Evolutionary conservation across 768 basidiomycete species (phyloP).

Genomic region (Clitopilus passeckerianus): DNA sequence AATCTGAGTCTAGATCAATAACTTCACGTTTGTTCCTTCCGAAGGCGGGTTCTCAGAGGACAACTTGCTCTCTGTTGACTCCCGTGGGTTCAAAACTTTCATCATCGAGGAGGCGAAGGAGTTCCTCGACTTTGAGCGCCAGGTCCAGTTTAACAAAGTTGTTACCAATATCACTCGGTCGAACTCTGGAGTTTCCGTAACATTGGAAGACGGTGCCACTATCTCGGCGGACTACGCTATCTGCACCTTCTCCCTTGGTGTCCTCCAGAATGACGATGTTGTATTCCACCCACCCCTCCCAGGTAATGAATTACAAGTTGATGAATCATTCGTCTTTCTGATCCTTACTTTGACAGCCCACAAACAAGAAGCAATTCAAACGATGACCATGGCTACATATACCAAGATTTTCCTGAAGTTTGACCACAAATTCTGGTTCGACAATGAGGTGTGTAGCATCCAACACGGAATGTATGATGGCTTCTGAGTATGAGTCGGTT

Average conservation of each 20-base stretch:
- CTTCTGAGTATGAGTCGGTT: no score
- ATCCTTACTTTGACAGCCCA: slow-evolving; percentile 22
- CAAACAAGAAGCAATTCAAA: slow-evolving; percentile 62
- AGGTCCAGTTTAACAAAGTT: slow-evolving; percentile 40
- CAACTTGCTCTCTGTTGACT: slow-evolving; percentile 53
- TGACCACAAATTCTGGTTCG: slow-evolving; percentile 51
- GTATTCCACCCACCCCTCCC: slow-evolving; percentile 51
- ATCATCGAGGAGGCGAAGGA: slow-evolving; percentile 51
- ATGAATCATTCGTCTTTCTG: not conserved
- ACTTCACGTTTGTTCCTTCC: slow-evolving; percentile 49
- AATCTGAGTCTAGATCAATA: slow-evolving; percentile 41
- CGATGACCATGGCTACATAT: slow-evolving; percentile 61
- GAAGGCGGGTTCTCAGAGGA: slow-evolving; percentile 54
- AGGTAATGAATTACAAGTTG: slow-evolving; percentile 11
- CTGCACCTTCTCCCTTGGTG: slow-evolving; percentile 67
- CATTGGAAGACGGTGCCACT: slow-evolving; percentile 33
- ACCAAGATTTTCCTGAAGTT: slow-evolving; percentile 70
- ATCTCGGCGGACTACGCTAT: slow-evolving; percentile 55
- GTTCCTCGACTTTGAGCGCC: slow-evolving; percentile 43
- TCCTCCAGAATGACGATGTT: slow-evolving; percentile 62
- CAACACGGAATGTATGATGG: no score
- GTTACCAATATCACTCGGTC: slow-evolving; percentile 44
- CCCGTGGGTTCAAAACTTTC: slow-evolving; percentile 55
- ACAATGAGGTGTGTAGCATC: slow-evolving; percentile 24
- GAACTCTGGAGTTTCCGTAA: slow-evolving; percentile 37